Evolutionary conservation across 371 early-diverging fungal species (phyloP).

Genomic region (Haplosporangium sp.): DNA sequence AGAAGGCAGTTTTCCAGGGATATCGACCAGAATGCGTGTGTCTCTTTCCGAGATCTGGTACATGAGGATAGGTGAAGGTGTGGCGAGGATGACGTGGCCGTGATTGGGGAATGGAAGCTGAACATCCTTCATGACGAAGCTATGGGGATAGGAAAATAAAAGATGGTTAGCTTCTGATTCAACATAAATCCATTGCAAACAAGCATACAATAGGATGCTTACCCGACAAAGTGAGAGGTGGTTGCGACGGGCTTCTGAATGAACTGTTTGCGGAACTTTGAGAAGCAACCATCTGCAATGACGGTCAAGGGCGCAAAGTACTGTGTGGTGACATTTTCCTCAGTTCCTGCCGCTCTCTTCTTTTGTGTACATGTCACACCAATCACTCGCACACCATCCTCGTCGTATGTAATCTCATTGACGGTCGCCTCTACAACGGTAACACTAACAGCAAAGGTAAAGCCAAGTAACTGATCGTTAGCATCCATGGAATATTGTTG

Average conservation of each 20-base stretch:
- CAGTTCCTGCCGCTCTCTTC: constrained; percentile 22
- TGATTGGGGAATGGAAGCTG: constrained; percentile 84
- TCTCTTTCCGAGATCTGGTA: constrained; percentile 93
- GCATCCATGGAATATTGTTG: neutral
- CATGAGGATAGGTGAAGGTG: constrained; percentile 90
- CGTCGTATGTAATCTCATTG: constrained; percentile 63
- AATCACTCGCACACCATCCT: constrained; percentile 58
- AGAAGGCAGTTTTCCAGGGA: constrained; percentile 88
- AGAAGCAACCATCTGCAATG: constrained; percentile 93
- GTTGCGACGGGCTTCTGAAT: constrained; percentile 64
- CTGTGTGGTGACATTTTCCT: constrained; percentile 14
- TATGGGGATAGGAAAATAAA: constrained; percentile 13
- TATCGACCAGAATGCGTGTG: constrained; percentile 92
- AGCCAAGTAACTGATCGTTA: neutral
- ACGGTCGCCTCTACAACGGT: constrained; percentile 82
- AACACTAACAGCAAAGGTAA: constrained; percentile 60
- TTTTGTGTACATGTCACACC: constrained; percentile 62
- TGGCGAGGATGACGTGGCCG: constrained; percentile 90
- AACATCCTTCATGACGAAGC: constrained; percentile 74
- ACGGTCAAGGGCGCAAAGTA: constrained; percentile 79
- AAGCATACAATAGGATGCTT: constrained; percentile 11
- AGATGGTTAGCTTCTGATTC: too few species aligned
- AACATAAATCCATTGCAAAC: too few species aligned
- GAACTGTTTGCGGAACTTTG: constrained; percentile 90
- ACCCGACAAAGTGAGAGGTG: constrained; percentile 88